Evolutionary conservation across 2,329 filamentous ascomycete genomes (phyloP).

Genomic region (Cercospora sojina): DNA sequence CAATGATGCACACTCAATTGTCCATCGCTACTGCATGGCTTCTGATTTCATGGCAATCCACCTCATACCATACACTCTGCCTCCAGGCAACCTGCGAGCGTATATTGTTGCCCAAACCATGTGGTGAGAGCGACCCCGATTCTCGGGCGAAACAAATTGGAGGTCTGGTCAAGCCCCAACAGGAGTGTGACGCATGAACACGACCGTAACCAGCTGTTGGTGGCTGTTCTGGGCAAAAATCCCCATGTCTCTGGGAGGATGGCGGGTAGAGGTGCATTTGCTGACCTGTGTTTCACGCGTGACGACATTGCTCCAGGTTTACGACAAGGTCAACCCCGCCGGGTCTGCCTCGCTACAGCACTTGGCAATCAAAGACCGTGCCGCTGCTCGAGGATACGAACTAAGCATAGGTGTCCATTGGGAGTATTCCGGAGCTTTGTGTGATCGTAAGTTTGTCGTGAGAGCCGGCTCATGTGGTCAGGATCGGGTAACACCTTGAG

Average conservation of each 20-base stretch:
- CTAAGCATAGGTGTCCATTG: background rate
- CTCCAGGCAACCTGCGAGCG: background rate
- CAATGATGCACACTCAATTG: background rate
- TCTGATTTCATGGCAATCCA: background rate
- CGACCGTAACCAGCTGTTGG: background rate
- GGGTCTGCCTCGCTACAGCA: background rate
- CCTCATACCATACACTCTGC: background rate
- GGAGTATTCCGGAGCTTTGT: background rate
- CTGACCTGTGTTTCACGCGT: constrained; percentile 3
- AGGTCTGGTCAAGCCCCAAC: background rate
- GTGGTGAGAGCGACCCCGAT: background rate
- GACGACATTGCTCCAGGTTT: constrained; percentile 5
- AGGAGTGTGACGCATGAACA: background rate
- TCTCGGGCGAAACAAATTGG: background rate
- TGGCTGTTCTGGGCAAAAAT: background rate
- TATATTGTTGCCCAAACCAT: background rate
- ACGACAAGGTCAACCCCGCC: background rate
- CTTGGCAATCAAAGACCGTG: background rate
- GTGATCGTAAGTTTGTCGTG: background rate
- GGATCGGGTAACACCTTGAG: background rate
- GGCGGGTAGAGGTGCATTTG: background rate
- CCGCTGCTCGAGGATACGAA: background rate
- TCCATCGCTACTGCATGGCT: background rate
- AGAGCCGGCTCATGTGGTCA: background rate
- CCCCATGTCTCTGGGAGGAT: background rate